Evolutionary conservation across 169 alveolate species (phyloP), one percentile per base, ranked within the genome.

Genomic region (Cryptosporidium xiaoi): DNA sequence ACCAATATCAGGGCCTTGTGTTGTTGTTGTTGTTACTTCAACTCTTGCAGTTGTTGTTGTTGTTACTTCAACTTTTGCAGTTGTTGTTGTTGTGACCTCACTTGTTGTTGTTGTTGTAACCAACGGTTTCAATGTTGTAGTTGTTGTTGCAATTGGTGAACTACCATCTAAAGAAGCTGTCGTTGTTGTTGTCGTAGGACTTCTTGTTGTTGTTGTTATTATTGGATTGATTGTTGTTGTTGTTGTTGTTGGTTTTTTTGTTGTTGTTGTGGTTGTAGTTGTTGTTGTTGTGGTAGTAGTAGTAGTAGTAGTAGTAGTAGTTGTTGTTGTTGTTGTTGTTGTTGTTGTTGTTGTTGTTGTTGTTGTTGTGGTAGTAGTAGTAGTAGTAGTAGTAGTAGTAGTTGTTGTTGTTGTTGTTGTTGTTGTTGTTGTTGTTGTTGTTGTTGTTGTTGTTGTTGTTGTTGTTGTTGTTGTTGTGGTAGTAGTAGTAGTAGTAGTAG

Each of bases 31-130:
- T 31, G 66, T 66, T 4, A 27, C 58, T 0, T n/a, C 40, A 31
- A 71, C 71, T 31, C 40, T 50, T 27, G 83, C 51, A 24, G 67
- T 71, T 7, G 82, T 66, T 46, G 82, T 66, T 46, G 82, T 66
- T 20, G 82, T 55, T 4, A 27, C 58, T 0, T n/a, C 40, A 31
- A 71, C 71, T 31, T 24, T 50, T 27, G 83, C 51, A 24, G 82
- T 44, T 27, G 34, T 66, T 0, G 62, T 66, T 46, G 65, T 20
- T 66, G 82, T 66, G 7, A 29, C 33, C 18, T 15, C 48, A 3
- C 18, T 62, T 27, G 24, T 24, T 20, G 67, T 62, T 62, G 64
- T 53, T 62, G 67, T 2, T 62, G 46, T 33, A 20, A 27, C 33
- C 1, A 24, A 20, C 18, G 67, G 46, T 34, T 27, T 24, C 46